These are phyloP conservation scores for Mortierella polycephala DNA, from an alignment of 371 early-diverging fungal genomes.

Conservation along the genomic window DNA sequence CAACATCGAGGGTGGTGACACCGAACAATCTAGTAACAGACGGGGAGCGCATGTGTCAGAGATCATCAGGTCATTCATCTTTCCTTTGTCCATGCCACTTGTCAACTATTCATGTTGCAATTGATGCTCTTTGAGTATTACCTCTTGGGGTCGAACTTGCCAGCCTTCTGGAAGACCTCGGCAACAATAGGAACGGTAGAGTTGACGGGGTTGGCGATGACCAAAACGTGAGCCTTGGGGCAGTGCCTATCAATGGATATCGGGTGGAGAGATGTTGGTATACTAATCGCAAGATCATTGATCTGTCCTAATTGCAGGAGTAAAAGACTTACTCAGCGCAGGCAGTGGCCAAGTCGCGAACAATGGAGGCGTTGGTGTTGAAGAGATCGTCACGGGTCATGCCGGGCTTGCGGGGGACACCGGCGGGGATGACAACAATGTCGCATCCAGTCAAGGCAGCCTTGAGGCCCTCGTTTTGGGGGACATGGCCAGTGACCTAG, in stretches of 20 bases:
- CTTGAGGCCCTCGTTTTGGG: conserved; percentile 86
- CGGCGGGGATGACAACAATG: conserved; percentile 98
- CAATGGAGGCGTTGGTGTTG: conserved; percentile 97
- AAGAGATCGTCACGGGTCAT: conserved; percentile 99
- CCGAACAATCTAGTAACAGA: conserved; percentile 83
- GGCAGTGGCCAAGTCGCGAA: conserved; percentile 86
- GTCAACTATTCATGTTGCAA: no score
- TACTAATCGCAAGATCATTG: no score
- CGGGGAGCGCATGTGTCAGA: no score
- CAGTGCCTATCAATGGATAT: conserved; percentile 69
- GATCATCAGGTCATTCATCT: no score
- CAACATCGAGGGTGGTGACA: conserved; percentile 98
- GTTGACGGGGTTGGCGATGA: conserved; percentile 99
- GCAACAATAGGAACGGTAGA: conserved; percentile 99
- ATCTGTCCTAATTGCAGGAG: no score
- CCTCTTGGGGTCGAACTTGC: conserved; percentile 93
- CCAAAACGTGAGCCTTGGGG: conserved; percentile 95
- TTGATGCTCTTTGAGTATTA: conserved; percentile 17
- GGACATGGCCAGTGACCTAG: conserved; percentile 88
- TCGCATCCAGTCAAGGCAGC: conserved; percentile 88
- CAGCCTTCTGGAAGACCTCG: conserved; percentile 95
- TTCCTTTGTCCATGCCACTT: no score
- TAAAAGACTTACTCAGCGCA: conserved; percentile 60
- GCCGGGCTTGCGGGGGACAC: conserved; percentile 99
- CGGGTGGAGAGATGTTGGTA: conserved; percentile 39